These are phyloP conservation scores for Yamadazyma spencermartinsiae DNA, from an alignment of 1,139 yeast species.

Conservation along the genomic window DNA sequence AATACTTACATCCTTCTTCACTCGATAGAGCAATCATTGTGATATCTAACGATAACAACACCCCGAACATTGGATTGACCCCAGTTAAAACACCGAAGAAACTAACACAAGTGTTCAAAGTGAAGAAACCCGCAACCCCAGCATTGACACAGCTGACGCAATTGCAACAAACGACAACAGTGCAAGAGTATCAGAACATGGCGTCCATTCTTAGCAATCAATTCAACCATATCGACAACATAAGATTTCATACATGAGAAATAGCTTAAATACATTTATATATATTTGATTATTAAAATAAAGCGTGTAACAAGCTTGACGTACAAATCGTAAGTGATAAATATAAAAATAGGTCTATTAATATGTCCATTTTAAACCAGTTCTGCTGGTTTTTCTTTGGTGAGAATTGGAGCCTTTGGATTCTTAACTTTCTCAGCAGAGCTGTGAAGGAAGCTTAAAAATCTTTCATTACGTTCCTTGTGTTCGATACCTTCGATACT, in stretches of 20 bases:
- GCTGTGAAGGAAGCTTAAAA: neutral
- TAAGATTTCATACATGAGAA: no score
- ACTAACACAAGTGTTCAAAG: neutral
- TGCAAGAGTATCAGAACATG: neutral
- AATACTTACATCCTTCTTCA: constrained; percentile 38
- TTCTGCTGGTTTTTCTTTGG: neutral
- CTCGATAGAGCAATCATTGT: constrained; percentile 25
- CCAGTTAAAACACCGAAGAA: neutral
- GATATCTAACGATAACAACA: constrained; percentile 7
- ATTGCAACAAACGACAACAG: neutral
- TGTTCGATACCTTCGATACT: constrained; percentile 13
- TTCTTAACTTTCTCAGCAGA: constrained; percentile 16
- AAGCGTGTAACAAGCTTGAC: no score
- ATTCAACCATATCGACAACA: neutral
- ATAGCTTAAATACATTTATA: no score
- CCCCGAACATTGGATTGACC: no score
- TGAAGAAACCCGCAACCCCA: neutral
- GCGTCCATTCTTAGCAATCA: neutral
- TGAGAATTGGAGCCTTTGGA: neutral
- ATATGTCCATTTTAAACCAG: no score
- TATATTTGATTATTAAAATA: no score
- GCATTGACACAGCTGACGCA: neutral
- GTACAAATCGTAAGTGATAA: no score
- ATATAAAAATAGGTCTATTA: no score
- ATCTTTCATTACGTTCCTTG: constrained; percentile 2